phyloP scores from a whole-genome alignment of 805 yeast species.

The Pichia ethanolica region DNA sequence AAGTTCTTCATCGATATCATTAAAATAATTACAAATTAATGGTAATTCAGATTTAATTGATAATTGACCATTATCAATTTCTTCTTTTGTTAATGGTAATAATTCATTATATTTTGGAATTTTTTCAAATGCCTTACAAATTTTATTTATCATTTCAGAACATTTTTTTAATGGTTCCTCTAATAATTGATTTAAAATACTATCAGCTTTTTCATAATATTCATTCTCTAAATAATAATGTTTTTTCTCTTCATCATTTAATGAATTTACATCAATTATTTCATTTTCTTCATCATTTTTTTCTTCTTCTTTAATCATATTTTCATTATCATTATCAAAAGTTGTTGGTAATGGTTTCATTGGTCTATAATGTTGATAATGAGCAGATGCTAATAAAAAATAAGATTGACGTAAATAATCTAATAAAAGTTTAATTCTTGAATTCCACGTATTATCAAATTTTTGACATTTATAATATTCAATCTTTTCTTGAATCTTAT shows the following conservation, averaged over 20 bases:
- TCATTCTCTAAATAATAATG: slow-evolving; percentile 42
- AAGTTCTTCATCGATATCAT: not conserved
- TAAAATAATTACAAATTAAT: slow-evolving; percentile 6
- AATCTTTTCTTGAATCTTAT: slow-evolving; percentile 23
- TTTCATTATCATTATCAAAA: slow-evolving; percentile 23
- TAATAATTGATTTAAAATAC: slow-evolving; percentile 45
- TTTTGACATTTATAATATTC: slow-evolving; percentile 5
- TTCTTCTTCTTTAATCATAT: slow-evolving; percentile 10
- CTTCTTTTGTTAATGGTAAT: not conserved
- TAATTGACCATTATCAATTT: not conserved
- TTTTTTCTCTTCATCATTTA: slow-evolving; percentile 17
- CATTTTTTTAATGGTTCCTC: slow-evolving; percentile 35
- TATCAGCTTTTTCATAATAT: slow-evolving; percentile 56
- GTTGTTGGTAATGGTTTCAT: slow-evolving; percentile 26
- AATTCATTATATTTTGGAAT: slow-evolving; percentile 5
- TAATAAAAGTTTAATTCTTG: slow-evolving; percentile 40
- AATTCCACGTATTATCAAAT: slow-evolving; percentile 5
- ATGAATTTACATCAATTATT: slow-evolving; percentile 18
- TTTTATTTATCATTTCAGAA: slow-evolving; percentile 20
- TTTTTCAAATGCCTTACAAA: slow-evolving; percentile 15
- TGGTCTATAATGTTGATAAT: slow-evolving; percentile 47
- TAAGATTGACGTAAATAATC: slow-evolving; percentile 68
- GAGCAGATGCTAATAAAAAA: slow-evolving; percentile 70
- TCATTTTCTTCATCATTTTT: slow-evolving; percentile 18
- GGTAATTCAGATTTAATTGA: slow-evolving; percentile 1